Percentiles rank a stretch among this genome's conserved stretches.
Evolutionary conservation across 1,284 basidiomycete genomes (phyloP).

Genomic region (Ceratobasidium sp.): DNA sequence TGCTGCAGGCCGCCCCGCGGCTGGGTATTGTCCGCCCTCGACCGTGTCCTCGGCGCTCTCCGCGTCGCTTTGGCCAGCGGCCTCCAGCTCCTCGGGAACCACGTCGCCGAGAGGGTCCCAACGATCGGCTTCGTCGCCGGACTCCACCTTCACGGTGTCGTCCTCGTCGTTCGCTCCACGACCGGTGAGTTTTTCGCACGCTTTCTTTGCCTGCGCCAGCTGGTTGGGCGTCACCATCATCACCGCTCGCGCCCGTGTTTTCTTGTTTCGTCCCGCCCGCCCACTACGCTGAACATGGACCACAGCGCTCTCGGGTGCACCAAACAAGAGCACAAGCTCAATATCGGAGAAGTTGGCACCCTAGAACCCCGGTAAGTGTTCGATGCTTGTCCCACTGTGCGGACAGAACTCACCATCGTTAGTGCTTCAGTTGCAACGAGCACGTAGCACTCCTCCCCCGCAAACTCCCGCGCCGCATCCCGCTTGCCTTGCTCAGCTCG

Average conservation of each 20-base stretch:
- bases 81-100: not conserved
- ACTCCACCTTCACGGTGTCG: not conserved
- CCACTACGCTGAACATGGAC: not conserved
- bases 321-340: not conserved
- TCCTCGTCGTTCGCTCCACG: not conserved
- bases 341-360: conserved; percentile 1
- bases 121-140: not conserved
- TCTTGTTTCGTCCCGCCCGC: not conserved
- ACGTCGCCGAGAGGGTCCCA: not conserved
- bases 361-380: not conserved
- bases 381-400: not conserved
- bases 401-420: not conserved
- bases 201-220: not conserved
- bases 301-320: not conserved
- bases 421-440: not conserved
- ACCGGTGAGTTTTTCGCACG: not conserved
- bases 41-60: not conserved
- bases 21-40: not conserved
- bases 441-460: not conserved
- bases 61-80: not conserved
- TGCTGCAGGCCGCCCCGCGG: too few relatives aligned
- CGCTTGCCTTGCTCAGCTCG: not conserved
- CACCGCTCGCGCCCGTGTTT: not conserved
- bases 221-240: conserved; percentile 4
- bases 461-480: not conserved